Base-by-base conservation (phyloP, 257 asterid genomes). In the Jasminum sambac region DNA sequence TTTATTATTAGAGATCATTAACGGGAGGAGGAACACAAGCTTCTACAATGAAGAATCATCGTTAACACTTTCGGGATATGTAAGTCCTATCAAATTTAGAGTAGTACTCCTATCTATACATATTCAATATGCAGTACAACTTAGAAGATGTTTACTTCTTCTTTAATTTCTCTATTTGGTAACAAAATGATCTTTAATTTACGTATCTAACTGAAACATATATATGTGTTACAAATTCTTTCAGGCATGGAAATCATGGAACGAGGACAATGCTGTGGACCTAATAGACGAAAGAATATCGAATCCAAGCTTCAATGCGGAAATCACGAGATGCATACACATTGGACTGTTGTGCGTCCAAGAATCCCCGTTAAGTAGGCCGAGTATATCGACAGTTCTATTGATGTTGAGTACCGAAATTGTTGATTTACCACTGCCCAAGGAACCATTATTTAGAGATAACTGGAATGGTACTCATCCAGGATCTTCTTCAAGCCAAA, bases 1-100 rank as follows among this genome's bases (percentile, higher is more conserved):
- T 5, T 21, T 84, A 55, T 21, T 84, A 23, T 58, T 84, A 38
- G 83, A 84, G 69, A 79, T 77, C 63, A 19, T 78, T 38, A 78
- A 65, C 30, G 37, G 85, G 68, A 77, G 62, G 50, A 74, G 48
- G 68, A 78, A 75, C 70, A 67, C 70, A 1, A 59, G 74, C 68
- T 81, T 63, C 60, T 44, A 68, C 70, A 34, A 67, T 62, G 57
- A 66, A 11, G 82, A 73, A 11, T 11, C 7, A 19, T 61, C 74
- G n/a, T 67, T 74, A 9, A 79, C 72, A 76, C 80, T 81, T 23
- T 42, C 75, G 52, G 83, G 78, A 77, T 64, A 43, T 48, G 83
- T 81, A 74, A 74, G 78, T 40, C 13, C 13, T 63, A 10, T 4
- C 39, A 59, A 19, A 38, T 42, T 23, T 11, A 10, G 2, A 6